Evolutionary conservation across 2,329 filamentous ascomycete genomes (phyloP), one percentile per base, ranked within the genome.

Genomic region (Periconia sp.): DNA sequence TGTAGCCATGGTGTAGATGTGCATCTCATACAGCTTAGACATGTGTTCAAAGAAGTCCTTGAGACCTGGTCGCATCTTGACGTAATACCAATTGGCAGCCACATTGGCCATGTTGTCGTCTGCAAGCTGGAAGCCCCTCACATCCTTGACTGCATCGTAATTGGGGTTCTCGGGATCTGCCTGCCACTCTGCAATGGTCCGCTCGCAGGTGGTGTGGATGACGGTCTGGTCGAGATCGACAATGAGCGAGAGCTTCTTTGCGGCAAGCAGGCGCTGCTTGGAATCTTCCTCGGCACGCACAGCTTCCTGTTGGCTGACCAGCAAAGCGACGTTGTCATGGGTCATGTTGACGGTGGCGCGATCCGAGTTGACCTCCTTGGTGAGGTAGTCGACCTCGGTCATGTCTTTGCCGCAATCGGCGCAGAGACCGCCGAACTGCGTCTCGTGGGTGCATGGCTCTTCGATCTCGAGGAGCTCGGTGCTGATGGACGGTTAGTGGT

Each of bases 1-100:
- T 16, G 94, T 99, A 43, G 92, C 94, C 94, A 99, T 99, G 30
- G 94, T 99, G 75, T 99, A 99, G 51, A 99, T 92, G 68, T 99
- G 94, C 62, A 97, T 78, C 73, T 99, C 94, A 73, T 94, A 99
- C 60, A 94, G 76, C 61, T 85, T 80, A 1, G 90, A 83, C 34
- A 96, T 80, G 38, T 83, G 82, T 45, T 88, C 78, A 35, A 99
- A 78, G 63, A 99, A 99, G 29, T 87, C 82, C 50, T 84, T 78
- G 36, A 97, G 74, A 3, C 92, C 91, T 0, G 94, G 94, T 24
- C 94, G 89, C 74, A 96, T 84, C 75, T 99, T 99, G 76, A 99
- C 95, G 71, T 97, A 99, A 72, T 99, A 99, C 81, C 88, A 96
- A 58, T 70, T 70, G 2, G 65, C 63, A 15, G 63, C 63, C 25